Conservation (phyloP, 257 asterid species). For the Fraxinus americana region DNA sequence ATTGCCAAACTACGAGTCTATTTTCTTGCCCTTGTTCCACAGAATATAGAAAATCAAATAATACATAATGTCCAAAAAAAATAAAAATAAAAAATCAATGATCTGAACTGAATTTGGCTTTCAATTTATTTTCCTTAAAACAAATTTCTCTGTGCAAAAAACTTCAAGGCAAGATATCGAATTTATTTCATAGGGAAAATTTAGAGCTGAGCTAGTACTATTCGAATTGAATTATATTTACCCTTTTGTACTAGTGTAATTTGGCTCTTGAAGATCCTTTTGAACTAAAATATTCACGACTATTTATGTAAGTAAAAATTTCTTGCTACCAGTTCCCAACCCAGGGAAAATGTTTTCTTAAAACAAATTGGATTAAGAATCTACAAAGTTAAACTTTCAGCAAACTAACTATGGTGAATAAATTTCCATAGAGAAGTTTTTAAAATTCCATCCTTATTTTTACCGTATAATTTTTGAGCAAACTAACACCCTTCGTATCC, state of each 20-base stretch:
- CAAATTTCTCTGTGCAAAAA: slow-evolving; percentile 55
- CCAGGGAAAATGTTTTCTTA: too few relatives aligned
- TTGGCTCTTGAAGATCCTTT: neutral
- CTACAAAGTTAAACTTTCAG: too few relatives aligned
- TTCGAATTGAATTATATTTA: slow-evolving; percentile 66
- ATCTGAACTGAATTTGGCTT: neutral
- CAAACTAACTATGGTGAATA: too few relatives aligned
- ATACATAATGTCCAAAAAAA: neutral
- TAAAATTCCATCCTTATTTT: too few relatives aligned
- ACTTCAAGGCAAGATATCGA: slow-evolving; percentile 78
- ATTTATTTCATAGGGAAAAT: slow-evolving; percentile 74
- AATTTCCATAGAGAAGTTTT: too few relatives aligned
- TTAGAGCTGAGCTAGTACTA: slow-evolving; percentile 18
- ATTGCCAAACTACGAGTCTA: slow-evolving; percentile 1
- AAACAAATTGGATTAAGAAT: too few relatives aligned
- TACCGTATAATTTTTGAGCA: too few relatives aligned
- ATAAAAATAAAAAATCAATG: neutral
- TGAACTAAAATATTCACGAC: too few relatives aligned
- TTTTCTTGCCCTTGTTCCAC: slow-evolving; percentile 4
- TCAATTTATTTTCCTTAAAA: slow-evolving; percentile 29
- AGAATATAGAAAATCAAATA: neutral
- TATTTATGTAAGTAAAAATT: too few relatives aligned
- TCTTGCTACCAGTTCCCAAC: too few relatives aligned
- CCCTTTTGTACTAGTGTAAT: neutral
- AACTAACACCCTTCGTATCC: too few relatives aligned